Evolutionary conservation across 2,329 filamentous ascomycete species (phyloP), one percentile per base, ranked within the genome.

Genomic region (Sphaerulina populicola): DNA sequence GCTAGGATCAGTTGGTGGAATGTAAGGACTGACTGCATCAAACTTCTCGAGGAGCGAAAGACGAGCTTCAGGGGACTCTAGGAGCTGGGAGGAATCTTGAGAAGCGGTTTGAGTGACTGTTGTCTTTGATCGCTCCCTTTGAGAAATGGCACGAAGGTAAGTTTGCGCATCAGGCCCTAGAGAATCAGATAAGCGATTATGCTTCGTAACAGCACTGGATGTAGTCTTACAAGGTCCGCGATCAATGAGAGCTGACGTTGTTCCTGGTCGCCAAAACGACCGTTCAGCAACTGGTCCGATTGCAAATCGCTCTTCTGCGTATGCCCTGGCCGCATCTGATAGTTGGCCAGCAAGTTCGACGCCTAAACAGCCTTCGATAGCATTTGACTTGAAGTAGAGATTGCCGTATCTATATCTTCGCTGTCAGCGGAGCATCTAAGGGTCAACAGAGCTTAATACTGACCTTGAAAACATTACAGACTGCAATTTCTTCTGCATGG

Each of bases 231-330:
- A 57, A 36, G 55, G 70, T n/a, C 71, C 70, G 40, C 68, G 63
- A 56, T 71, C 66, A 48, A 69, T 62, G 62, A 70, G 68, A 6
- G 23, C 11, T 23, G 9, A 33, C 29, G 12, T 37, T 52, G 38
- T 62, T 60, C 39, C 68, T 63, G 55, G 69, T 61, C 49, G 62
- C 70, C 66, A 72, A 55, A 69, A 69, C 12, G 53, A 56, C 46
- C 55, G 61, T 15, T 65, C 60, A 12, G 64, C 64, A 30, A 68
- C 63, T 52, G 70, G 69, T 2, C 69, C 68, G 51, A 72, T 69
- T 27, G 54, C 60, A 48, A 71, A 72, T 38, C 57, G 64, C 35
- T 60, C 55, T 47, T 53, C 54, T 14, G 67, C 62, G 40, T 58
- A 54, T 52, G 59, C 57, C 59, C 67, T 71, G 12, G 67, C 8